phyloP scores from a whole-genome alignment of 2,329 filamentous ascomycete genomes.

The Calonectria crousiana region DNA sequence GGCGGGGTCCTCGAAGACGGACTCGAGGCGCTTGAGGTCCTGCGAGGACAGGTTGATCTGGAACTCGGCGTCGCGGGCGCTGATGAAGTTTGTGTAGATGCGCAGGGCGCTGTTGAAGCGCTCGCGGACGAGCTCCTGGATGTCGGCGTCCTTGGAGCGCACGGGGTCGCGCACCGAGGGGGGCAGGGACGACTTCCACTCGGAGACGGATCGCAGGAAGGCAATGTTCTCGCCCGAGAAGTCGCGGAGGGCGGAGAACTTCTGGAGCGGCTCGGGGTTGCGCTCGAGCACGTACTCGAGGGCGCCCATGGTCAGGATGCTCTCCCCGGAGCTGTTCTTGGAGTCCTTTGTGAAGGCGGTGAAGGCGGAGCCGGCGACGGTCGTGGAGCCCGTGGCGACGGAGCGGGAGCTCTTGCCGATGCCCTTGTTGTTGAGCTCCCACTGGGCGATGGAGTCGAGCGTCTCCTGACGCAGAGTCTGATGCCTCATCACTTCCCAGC shows the following conservation, averaged over 20 bases:
- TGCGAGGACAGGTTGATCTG: slow-evolving; percentile 74
- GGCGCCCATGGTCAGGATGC: slow-evolving; percentile 46
- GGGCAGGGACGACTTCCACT: slow-evolving; percentile 52
- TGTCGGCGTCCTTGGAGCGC: slow-evolving; percentile 34
- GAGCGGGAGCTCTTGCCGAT: slow-evolving; percentile 47
- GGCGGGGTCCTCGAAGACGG: slow-evolving; percentile 68
- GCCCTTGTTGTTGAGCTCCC: slow-evolving; percentile 57
- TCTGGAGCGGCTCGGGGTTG: slow-evolving; percentile 70
- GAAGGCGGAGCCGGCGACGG: slow-evolving; percentile 50
- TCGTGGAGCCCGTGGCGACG: slow-evolving; percentile 49
- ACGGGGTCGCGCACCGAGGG: slow-evolving; percentile 40
- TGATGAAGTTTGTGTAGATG: slow-evolving; percentile 44
- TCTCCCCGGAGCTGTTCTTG: slow-evolving; percentile 52
- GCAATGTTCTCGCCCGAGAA: slow-evolving; percentile 78
- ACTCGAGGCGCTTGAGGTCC: slow-evolving; percentile 66
- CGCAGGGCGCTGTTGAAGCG: slow-evolving; percentile 70
- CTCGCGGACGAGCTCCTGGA: slow-evolving; percentile 56
- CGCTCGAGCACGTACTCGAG: slow-evolving; percentile 68
- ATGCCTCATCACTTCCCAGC: slow-evolving; percentile 66
- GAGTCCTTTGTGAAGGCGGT: slow-evolving; percentile 51
- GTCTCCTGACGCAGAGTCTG: slow-evolving; percentile 60
- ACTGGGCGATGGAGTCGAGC: slow-evolving; percentile 61
- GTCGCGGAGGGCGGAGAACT: slow-evolving; percentile 74
- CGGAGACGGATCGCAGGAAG: slow-evolving; percentile 69
- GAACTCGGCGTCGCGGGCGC: slow-evolving; percentile 65